A percentile compares a stretch with the other conserved stretches of the same genome.
Evolutionary conservation across 768 basidiomycete genomes (phyloP).

Genomic region (Suillus fuscotomentosus): DNA sequence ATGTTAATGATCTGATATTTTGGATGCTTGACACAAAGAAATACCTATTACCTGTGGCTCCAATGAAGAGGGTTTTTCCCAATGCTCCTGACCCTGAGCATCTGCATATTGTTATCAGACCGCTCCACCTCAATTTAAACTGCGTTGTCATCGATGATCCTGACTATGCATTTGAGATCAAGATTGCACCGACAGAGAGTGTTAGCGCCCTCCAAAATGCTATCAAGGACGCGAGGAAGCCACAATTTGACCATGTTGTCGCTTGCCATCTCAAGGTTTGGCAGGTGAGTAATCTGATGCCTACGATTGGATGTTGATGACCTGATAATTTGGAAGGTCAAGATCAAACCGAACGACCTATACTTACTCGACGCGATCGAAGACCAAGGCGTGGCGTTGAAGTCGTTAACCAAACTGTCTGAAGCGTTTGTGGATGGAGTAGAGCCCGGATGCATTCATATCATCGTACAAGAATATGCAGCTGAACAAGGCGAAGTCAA

Average conservation of each 20-base stretch:
- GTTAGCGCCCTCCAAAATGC: not conserved
- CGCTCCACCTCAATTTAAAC: not conserved
- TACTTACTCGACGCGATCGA: no score
- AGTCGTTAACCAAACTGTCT: no score
- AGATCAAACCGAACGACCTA: not conserved
- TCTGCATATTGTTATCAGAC: conserved; percentile 6
- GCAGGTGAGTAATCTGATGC: not conserved
- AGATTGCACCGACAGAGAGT: not conserved
- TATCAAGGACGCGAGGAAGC: not conserved
- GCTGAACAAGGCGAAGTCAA: no score
- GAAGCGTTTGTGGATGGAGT: no score
- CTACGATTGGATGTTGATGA: not conserved
- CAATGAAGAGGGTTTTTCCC: not conserved
- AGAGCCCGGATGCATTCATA: no score
- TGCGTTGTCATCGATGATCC: not conserved
- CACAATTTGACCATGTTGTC: not conserved
- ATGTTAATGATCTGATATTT: no score
- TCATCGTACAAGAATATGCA: no score
- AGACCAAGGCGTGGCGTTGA: not conserved
- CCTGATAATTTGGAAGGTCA: not conserved
- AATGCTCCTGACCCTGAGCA: not conserved
- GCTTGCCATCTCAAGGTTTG: not conserved
- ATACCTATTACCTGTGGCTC: not conserved
- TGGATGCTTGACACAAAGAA: no score
- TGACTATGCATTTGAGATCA: not conserved